Conservation (phyloP, 2,329 filamentous ascomycete species). For the Tothia fuscella region DNA sequence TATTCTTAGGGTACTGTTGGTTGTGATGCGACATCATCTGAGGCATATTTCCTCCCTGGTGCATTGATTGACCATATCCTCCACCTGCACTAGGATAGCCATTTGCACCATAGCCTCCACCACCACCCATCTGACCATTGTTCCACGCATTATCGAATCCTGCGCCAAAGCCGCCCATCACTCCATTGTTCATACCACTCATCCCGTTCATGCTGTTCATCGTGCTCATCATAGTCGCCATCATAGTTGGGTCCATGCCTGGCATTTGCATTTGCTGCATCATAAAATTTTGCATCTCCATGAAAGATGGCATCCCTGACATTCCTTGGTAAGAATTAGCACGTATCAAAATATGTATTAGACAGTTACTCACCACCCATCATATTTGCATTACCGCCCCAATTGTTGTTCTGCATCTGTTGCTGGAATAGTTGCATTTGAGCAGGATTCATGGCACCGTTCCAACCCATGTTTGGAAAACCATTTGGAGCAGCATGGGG, state of each 20-base stretch:
- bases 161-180: conserved; percentile 46
- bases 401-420: conserved; percentile 34
- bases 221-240: conserved; percentile 64
- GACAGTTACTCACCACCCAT: conserved; percentile 58
- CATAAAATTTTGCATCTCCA: conserved; percentile 10
- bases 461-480: conserved; percentile 1
- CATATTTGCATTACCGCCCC: conserved; percentile 64
- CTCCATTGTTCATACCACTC: conserved; percentile 54
- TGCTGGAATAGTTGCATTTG: conserved; percentile 48
- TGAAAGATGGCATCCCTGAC: conserved; percentile 8
- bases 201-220: conserved; percentile 70
- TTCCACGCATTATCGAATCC: conserved; percentile 55
- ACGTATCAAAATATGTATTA: not conserved
- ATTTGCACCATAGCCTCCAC: conserved; percentile 50
- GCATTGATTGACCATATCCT: conserved; percentile 41
- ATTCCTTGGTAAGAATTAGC: not conserved
- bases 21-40: conserved; percentile 35
- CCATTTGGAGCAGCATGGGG: not conserved
- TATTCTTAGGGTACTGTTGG: conserved; percentile 45
- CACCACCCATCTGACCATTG: conserved; percentile 60
- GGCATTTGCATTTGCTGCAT: conserved; percentile 44
- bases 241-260: conserved; percentile 83
- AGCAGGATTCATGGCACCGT: no score
- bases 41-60: conserved; percentile 29
- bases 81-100: conserved; percentile 38